Conservation (phyloP, 2,329 filamentous ascomycete species). For the Trichoderma sp. region DNA sequence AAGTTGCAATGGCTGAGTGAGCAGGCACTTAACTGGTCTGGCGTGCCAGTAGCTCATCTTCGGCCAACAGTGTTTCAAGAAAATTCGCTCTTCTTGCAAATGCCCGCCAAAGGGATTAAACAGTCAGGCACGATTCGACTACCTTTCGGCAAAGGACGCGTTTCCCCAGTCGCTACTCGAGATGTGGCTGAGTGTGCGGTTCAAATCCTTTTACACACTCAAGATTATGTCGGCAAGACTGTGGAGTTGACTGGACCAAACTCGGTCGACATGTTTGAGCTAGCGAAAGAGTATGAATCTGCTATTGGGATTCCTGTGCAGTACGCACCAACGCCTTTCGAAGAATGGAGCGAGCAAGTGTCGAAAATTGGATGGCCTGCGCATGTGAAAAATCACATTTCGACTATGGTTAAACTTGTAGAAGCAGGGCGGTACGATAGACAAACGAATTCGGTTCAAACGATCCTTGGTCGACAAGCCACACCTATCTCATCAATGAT, state of each 20-base stretch:
- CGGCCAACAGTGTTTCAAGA: constrained; percentile 2
- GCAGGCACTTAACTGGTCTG: constrained; percentile 7
- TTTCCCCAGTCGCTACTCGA: neutral
- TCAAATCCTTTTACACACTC: neutral
- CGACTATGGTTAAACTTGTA: neutral
- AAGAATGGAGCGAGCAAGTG: neutral
- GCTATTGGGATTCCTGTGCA: neutral
- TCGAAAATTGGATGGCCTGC: neutral
- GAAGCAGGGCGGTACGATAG: neutral
- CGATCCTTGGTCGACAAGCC: neutral
- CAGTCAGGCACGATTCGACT: neutral
- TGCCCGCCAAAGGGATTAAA: neutral
- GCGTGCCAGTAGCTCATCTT: constrained; percentile 9
- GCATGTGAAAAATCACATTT: neutral
- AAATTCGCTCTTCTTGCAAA: neutral
- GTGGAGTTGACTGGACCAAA: constrained; percentile 3
- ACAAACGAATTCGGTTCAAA: neutral
- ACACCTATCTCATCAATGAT: neutral
- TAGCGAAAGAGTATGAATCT: neutral
- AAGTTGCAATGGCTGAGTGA: constrained; percentile 8
- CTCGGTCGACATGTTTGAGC: neutral
- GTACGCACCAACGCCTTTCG: neutral
- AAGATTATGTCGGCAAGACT: neutral
- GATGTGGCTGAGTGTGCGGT: neutral
- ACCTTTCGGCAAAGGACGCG: neutral